Conservation (phyloP, 345 rosid species). For the Corymbia maculata region DNA sequence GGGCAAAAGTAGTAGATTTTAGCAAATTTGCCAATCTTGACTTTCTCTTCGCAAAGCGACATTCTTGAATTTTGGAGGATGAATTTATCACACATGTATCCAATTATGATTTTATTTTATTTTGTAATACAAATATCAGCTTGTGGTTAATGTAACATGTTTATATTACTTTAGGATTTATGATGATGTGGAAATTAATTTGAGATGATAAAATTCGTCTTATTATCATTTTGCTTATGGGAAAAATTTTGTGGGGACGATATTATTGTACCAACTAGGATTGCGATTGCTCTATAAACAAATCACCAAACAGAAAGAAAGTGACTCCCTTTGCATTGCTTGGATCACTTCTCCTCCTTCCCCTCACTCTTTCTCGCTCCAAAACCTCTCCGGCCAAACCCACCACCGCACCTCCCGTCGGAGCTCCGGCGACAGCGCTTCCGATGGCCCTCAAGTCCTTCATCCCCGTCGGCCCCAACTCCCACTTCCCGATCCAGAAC, state of each 20-base stretch:
- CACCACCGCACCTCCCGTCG: neutral
- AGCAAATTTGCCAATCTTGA: neutral
- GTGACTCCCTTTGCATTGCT: neutral
- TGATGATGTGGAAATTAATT: neutral
- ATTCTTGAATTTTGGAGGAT: no score
- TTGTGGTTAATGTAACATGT: no score
- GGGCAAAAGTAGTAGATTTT: neutral
- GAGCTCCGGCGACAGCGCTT: neutral
- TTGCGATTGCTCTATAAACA: neutral
- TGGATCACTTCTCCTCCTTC: neutral
- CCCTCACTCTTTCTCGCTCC: neutral
- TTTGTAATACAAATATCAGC: no score
- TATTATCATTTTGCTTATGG: neutral
- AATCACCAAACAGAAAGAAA: neutral
- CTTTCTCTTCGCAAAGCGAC: no score
- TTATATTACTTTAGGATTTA: no score
- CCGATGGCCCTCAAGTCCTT: conserved; percentile 58
- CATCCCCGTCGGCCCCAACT: conserved; percentile 44
- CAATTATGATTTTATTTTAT: no score
- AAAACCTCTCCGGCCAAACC: neutral
- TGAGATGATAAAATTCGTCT: neutral
- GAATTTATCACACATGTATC: no score
- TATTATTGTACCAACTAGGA: neutral
- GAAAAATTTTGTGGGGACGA: neutral
- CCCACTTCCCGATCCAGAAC: conserved; percentile 95